Evolutionary conservation across 2,329 filamentous ascomycete genomes (phyloP).

Genomic region (Botryotinia calthae): DNA sequence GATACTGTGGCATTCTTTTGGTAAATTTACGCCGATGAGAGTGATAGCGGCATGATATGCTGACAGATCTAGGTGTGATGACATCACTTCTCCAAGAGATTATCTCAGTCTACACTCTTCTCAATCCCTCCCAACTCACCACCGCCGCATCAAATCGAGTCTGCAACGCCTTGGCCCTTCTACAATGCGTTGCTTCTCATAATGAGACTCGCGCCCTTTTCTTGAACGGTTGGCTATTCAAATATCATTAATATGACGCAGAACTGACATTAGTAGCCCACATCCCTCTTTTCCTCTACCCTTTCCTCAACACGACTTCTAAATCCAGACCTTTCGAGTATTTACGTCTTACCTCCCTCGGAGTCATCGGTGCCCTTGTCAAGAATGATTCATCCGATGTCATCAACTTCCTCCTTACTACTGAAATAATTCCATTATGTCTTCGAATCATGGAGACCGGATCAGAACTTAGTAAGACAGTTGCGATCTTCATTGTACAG

Average conservation of each 20-base stretch:
- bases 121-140: constrained; percentile 95
- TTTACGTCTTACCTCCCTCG: constrained; percentile 88
- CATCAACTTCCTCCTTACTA: constrained; percentile 97
- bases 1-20: constrained; percentile 98
- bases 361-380: constrained; percentile 93
- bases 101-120: constrained; percentile 94
- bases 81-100: constrained; percentile 96
- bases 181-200: constrained; percentile 96
- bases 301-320: constrained; percentile 97
- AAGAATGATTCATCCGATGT: constrained; percentile 99
- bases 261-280: constrained; percentile 62
- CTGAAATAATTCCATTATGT: constrained; percentile 96
- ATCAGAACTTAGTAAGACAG: constrained; percentile 96
- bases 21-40: constrained; percentile 52
- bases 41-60: constrained; percentile 15
- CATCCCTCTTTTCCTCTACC: constrained; percentile 95
- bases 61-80: constrained; percentile 74
- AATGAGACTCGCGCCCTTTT: constrained; percentile 94
- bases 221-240: constrained; percentile 68
- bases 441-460: constrained; percentile 99
- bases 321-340: constrained; percentile 98
- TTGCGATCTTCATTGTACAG: constrained; percentile 98
- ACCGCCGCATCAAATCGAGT: constrained; percentile 96
- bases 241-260: neutral
- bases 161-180: constrained; percentile 90